Evolutionary conservation across 2,329 filamentous ascomycete species (phyloP).

Genomic region (Lojkania enalia): DNA sequence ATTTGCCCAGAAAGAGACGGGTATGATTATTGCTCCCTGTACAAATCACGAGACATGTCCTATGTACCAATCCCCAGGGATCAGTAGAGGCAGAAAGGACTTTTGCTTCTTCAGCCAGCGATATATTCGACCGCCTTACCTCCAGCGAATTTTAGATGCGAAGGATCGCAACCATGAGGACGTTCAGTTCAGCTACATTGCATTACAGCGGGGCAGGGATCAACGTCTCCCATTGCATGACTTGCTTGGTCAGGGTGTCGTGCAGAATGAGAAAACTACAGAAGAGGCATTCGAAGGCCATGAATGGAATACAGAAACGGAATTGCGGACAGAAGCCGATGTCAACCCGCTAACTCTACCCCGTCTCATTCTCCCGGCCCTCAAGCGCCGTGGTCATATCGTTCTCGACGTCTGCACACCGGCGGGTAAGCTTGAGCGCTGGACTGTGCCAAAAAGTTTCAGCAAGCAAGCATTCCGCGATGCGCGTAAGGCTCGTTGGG

Average conservation of each 20-base stretch:
- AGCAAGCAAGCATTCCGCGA: constrained; percentile 85
- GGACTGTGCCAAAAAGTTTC: constrained; percentile 85
- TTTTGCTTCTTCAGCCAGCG: constrained; percentile 91
- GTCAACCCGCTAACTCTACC: constrained; percentile 69
- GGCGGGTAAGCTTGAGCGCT: constrained; percentile 81
- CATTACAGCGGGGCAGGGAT: constrained; percentile 76
- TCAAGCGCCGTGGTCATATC: constrained; percentile 88
- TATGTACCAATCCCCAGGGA: constrained; percentile 77
- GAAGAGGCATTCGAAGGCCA: constrained; percentile 73
- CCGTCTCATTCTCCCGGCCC: constrained; percentile 73
- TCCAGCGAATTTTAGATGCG: constrained; percentile 74
- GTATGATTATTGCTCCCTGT: constrained; percentile 69
- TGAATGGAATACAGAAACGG: constrained; percentile 43
- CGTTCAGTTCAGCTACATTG: constrained; percentile 86
- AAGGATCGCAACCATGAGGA: constrained; percentile 82
- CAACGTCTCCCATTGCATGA: constrained; percentile 48
- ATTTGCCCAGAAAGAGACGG: constrained; percentile 55
- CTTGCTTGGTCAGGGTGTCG: constrained; percentile 33
- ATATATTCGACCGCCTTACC: constrained; percentile 79
- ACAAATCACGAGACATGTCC: constrained; percentile 88
- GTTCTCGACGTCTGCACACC: constrained; percentile 91
- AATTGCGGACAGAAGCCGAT: constrained; percentile 42
- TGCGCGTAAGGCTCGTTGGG: constrained; percentile 87
- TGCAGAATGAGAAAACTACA: constrained; percentile 61
- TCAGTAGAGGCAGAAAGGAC: constrained; percentile 76